Evolutionary conservation across 23 red algal genomes (phyloP).

Genomic region (Pyropia yezoensis): DNA sequence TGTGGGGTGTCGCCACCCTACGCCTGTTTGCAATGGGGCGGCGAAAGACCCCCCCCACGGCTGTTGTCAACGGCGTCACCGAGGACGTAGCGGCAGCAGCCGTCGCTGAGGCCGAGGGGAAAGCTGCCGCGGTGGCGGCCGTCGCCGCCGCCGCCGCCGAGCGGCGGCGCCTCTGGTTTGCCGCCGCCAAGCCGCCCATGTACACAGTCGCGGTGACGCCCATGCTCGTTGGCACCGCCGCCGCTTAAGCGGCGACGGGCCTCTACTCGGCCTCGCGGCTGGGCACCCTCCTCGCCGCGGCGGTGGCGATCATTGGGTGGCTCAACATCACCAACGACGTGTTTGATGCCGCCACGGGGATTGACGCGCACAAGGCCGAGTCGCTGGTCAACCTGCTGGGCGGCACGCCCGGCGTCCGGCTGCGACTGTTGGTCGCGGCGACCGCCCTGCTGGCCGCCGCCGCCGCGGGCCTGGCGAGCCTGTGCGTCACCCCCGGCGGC

Average conservation of each 20-base stretch:
- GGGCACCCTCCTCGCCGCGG: conserved; percentile 6
- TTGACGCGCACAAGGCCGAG: conserved; percentile 61
- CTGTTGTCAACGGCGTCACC: no score
- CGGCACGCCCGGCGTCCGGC: conserved; percentile 6
- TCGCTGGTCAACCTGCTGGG: conserved; percentile 55
- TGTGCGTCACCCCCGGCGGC: background rate
- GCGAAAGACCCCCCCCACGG: no score
- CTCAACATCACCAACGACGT: conserved; percentile 67
- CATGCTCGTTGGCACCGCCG: conserved; percentile 32
- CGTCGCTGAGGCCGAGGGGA: no score
- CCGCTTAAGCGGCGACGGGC: conserved; percentile 9
- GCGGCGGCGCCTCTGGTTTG: conserved; percentile 28
- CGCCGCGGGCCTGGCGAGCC: background rate
- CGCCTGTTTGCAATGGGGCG: no score
- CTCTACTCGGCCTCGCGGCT: background rate
- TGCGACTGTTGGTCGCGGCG: conserved; percentile 11
- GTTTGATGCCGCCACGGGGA: conserved; percentile 47
- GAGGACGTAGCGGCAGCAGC: no score
- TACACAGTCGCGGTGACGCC: conserved; percentile 66
- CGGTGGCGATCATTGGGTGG: conserved; percentile 51
- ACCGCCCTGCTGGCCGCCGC: background rate
- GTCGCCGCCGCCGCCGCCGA: background rate
- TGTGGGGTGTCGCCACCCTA: no score
- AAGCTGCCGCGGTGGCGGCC: no score
- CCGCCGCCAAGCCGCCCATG: conserved; percentile 63